Evolutionary conservation across 1,284 basidiomycete genomes (phyloP).

Genomic region (Sporisorium sorghi): DNA sequence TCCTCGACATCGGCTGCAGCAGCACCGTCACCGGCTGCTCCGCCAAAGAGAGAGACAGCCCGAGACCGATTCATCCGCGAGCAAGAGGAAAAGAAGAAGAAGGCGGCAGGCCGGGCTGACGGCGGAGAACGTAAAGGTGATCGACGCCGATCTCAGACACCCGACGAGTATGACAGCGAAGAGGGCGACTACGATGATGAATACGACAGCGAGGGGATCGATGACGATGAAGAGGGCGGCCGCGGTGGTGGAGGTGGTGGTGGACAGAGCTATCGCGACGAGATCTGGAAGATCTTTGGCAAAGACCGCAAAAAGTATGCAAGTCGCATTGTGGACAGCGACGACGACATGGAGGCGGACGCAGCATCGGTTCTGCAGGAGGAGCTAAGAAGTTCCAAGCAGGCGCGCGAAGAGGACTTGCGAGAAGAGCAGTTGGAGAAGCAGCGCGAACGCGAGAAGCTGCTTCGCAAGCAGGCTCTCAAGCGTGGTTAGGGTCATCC

Average conservation of each 20-base stretch:
- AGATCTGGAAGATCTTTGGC: conserved; percentile 66
- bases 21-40: conserved; percentile 13
- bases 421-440: conserved; percentile 55
- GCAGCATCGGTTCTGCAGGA: conserved; percentile 58
- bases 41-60: conserved; percentile 49
- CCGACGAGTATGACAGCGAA: conserved; percentile 41
- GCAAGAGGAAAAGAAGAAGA: conserved; percentile 54
- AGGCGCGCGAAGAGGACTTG: conserved; percentile 60
- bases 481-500: conserved; percentile 11
- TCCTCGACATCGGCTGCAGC: conserved; percentile 11
- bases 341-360: conserved; percentile 68
- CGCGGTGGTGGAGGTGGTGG: conserved; percentile 11
- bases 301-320: conserved; percentile 58
- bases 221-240: conserved; percentile 41
- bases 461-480: conserved; percentile 30
- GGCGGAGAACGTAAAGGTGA: background rate
- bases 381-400: conserved; percentile 55
- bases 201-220: conserved; percentile 40
- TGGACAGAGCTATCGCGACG: conserved; percentile 41
- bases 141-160: conserved; percentile 6
- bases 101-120: conserved; percentile 7
- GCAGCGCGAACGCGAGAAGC: conserved; percentile 54
- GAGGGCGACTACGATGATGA: conserved; percentile 39
- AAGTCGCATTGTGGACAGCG: conserved; percentile 56
- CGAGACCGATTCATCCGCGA: conserved; percentile 61